Conservation (phyloP, 2,329 filamentous ascomycete species). For the Rugonectria rugulosa region DNA sequence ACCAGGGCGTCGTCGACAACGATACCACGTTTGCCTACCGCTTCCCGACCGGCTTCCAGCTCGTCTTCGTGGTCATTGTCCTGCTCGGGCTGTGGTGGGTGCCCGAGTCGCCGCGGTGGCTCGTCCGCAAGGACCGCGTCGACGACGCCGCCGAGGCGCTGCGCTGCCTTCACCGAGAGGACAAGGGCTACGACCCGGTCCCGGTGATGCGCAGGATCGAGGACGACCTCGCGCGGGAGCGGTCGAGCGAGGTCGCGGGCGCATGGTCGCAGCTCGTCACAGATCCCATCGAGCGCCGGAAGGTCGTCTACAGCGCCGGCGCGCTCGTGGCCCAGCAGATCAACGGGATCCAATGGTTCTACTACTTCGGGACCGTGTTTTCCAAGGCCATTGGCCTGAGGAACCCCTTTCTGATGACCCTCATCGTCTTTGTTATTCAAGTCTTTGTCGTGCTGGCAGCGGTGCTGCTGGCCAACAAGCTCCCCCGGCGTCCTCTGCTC, state of each 20-base stretch:
- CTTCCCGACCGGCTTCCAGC: slow-evolving; percentile 44
- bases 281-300: slow-evolving; percentile 55
- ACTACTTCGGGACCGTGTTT: slow-evolving; percentile 53
- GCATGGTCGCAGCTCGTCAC: slow-evolving; percentile 50
- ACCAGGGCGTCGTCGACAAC: slow-evolving; percentile 38
- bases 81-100: slow-evolving; percentile 33
- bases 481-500: slow-evolving; percentile 48
- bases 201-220: slow-evolving; percentile 52
- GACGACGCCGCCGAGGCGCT: slow-evolving; percentile 50
- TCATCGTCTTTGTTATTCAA: slow-evolving; percentile 53
- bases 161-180: slow-evolving; percentile 51
- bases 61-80: slow-evolving; percentile 37
- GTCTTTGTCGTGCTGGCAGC: slow-evolving; percentile 49
- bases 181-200: slow-evolving; percentile 47
- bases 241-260: slow-evolving; percentile 39
- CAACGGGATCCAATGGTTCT: slow-evolving; percentile 57
- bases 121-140: slow-evolving; percentile 48
- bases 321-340: slow-evolving; percentile 57
- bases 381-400: slow-evolving; percentile 50
- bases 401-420: slow-evolving; percentile 51
- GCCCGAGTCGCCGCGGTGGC: slow-evolving; percentile 41
- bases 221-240: slow-evolving; percentile 49
- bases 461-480: slow-evolving; percentile 50
- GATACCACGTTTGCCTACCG: slow-evolving; percentile 42
- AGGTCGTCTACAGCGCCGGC: slow-evolving; percentile 53